These are phyloP conservation scores for Stephania japonica DNA, from an alignment of 164 flowering plant species.

Conservation along the genomic window DNA sequence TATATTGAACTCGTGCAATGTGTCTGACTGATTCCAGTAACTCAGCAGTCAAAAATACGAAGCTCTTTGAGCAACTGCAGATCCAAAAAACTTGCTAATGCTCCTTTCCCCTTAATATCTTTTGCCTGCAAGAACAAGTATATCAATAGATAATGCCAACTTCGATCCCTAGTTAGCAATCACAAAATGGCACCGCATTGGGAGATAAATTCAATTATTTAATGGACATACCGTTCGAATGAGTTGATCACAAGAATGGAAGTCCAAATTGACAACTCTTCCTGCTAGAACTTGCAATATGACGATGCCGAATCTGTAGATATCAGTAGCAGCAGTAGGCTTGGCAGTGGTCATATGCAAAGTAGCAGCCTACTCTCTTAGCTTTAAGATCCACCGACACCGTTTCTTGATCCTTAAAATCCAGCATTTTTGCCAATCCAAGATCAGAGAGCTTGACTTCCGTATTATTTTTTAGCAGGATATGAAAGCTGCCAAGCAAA, in stretches of 20 bases:
- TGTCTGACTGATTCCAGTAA: constrained; percentile 33
- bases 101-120: constrained; percentile 45
- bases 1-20: too few relatives aligned
- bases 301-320: constrained; percentile 69
- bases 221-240: constrained; percentile 37
- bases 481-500: constrained; percentile 46
- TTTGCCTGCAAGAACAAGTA: constrained; percentile 41
- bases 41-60: constrained; percentile 33
- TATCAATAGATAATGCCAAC: too few relatives aligned
- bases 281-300: constrained; percentile 60
- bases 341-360: too few relatives aligned
- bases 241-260: constrained; percentile 58
- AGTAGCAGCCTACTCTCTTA: constrained; percentile 56
- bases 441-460: constrained; percentile 77
- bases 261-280: constrained; percentile 55
- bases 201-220: background rate
- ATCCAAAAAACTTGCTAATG: constrained; percentile 48
- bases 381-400: constrained; percentile 65
- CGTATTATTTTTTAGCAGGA: constrained; percentile 58
- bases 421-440: constrained; percentile 66
- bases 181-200: too few relatives aligned
- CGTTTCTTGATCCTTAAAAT: constrained; percentile 57
- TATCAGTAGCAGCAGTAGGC: constrained; percentile 62
- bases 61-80: constrained; percentile 40
- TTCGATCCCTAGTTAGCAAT: too few relatives aligned